Conservation (phyloP, 2,329 filamentous ascomycete species). For the Didymella lethalis region DNA sequence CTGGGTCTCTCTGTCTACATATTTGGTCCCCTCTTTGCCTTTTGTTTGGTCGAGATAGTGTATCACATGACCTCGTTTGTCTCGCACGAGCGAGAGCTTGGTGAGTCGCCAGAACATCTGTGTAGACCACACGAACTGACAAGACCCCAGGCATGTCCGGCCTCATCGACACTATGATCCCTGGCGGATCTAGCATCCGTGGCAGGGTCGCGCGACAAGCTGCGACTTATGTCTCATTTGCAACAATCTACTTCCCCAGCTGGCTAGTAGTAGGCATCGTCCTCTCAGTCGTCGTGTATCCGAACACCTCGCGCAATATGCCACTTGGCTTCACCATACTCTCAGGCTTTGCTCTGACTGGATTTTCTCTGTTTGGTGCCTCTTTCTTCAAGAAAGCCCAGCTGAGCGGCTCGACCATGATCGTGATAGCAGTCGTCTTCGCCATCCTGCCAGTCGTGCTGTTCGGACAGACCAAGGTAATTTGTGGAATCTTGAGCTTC, state of each 20-base stretch:
- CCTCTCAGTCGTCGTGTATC: conserved; percentile 30
- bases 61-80: conserved; percentile 40
- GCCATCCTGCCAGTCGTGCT: conserved; percentile 33
- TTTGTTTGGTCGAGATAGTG: conserved; percentile 32
- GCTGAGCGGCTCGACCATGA: conserved; percentile 36
- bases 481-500: conserved; percentile 28
- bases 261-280: conserved; percentile 36
- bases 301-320: conserved; percentile 25
- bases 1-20: conserved; percentile 26
- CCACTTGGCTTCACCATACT: conserved; percentile 34
- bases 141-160: conserved; percentile 25
- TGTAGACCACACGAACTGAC: background rate
- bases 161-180: conserved; percentile 40
- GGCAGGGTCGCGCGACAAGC: conserved; percentile 31
- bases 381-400: conserved; percentile 41
- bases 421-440: conserved; percentile 30
- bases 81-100: conserved; percentile 36
- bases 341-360: conserved; percentile 33
- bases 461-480: conserved; percentile 21
- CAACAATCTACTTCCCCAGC: conserved; percentile 38
- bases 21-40: conserved; percentile 36
- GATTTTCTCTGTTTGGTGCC: conserved; percentile 35
- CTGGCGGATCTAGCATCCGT: conserved; percentile 30
- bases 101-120: conserved; percentile 1
- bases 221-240: conserved; percentile 35